Percentiles rank a stretch among this genome's conserved stretches.
These are phyloP conservation scores for Staphylotrichum tortipilum DNA, from an alignment of 495 filamentous ascomycete genomes.

Conservation along the genomic window DNA sequence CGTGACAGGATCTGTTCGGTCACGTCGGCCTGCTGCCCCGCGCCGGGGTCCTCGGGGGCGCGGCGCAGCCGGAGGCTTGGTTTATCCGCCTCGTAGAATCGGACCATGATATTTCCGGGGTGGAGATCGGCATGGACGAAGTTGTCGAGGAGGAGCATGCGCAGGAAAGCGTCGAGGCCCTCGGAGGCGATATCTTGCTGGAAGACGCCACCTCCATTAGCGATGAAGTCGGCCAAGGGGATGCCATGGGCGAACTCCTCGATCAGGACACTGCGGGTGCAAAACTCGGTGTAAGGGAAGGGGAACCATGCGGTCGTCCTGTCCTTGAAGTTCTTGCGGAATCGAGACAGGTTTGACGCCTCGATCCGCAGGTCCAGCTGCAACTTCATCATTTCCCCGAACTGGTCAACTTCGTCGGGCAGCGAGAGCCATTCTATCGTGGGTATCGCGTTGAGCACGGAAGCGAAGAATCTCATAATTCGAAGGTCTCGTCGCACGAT, in stretches of 20 bases:
- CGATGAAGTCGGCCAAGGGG: slow-evolving; percentile 78
- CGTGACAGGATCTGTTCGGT: slow-evolving; percentile 78
- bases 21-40: slow-evolving; percentile 58
- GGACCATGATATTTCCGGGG: slow-evolving; percentile 99
- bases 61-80: slow-evolving; percentile 42
- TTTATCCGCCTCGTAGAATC: slow-evolving; percentile 81
- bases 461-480: slow-evolving; percentile 92
- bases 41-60: slow-evolving; percentile 30
- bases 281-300: slow-evolving; percentile 84
- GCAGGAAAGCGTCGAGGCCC: slow-evolving; percentile 93
- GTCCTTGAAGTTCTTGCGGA: slow-evolving; percentile 83
- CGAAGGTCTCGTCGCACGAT: slow-evolving; percentile 78
- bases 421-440: slow-evolving; percentile 97
- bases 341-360: slow-evolving; percentile 76
- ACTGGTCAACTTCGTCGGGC: slow-evolving; percentile 87
- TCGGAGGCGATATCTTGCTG: slow-evolving; percentile 91
- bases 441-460: slow-evolving; percentile 74
- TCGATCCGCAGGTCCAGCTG: slow-evolving; percentile 96
- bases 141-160: slow-evolving; percentile 96
- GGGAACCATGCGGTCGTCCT: slow-evolving; percentile 93
- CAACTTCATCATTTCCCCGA: slow-evolving; percentile 96
- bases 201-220: slow-evolving; percentile 85
- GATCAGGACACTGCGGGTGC: slow-evolving; percentile 82
- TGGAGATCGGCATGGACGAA: slow-evolving; percentile 98
- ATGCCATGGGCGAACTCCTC: slow-evolving; percentile 96